These are phyloP conservation scores for Hanseniaspora thailandica DNA, from an alignment of 805 yeast species.

Conservation along the genomic window DNA sequence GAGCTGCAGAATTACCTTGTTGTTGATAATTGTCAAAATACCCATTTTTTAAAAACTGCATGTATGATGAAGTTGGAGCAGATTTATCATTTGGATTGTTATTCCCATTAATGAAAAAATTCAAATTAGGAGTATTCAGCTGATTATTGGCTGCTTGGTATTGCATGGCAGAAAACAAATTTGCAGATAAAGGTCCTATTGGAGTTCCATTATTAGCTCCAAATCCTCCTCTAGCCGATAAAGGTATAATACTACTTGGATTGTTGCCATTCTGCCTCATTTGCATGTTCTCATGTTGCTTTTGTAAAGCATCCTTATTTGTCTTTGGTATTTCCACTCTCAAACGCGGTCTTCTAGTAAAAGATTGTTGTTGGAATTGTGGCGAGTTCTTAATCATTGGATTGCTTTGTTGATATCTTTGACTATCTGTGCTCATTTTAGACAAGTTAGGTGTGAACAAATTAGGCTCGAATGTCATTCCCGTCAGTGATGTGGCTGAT, in stretches of 20 bases:
- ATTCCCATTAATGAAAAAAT: constrained; percentile 5
- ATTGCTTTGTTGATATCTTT: constrained; percentile 18
- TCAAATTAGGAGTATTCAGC: constrained; percentile 8
- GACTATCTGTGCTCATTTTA: background rate
- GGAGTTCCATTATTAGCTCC: background rate
- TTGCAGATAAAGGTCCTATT: constrained; percentile 12
- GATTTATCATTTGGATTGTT: background rate
- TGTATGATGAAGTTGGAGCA: background rate
- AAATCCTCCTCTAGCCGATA: constrained; percentile 3
- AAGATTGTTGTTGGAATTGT: constrained; percentile 23
- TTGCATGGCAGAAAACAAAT: constrained; percentile 10
- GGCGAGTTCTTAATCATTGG: constrained; percentile 1
- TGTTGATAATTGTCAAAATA: constrained; percentile 4
- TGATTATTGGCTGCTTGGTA: constrained; percentile 6
- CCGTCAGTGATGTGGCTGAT: constrained; percentile 16
- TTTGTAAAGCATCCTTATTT: background rate
- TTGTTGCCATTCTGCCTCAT: background rate
- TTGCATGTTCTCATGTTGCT: constrained; percentile 4
- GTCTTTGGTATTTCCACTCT: constrained; percentile 13
- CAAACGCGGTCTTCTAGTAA: constrained; percentile 10
- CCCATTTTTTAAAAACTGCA: background rate
- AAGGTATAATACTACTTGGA: constrained; percentile 6
- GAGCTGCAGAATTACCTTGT: background rate
- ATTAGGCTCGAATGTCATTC: constrained; percentile 26
- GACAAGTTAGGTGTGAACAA: constrained; percentile 25